phyloP scores from a whole-genome alignment of 805 yeast genomes.

The Nakazawaea wickerhamii region DNA sequence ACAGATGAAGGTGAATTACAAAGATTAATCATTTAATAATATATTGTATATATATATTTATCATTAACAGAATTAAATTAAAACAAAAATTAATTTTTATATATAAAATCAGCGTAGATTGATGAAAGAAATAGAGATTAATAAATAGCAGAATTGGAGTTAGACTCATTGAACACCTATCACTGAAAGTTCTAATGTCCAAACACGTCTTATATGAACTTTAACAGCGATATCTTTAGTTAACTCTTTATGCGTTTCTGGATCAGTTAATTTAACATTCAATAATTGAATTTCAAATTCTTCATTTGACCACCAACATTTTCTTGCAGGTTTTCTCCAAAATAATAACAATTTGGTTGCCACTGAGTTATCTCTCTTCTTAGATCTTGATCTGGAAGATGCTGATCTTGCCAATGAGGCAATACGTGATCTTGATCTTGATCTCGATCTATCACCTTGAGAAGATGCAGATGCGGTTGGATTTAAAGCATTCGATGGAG shows the following conservation, averaged over 20 bases:
- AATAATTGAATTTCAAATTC: conserved; percentile 39
- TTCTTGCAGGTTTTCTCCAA: conserved; percentile 98
- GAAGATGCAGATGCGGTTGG: conserved; percentile 25
- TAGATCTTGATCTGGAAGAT: conserved; percentile 44
- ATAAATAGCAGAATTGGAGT: background rate
- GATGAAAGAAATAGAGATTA: background rate
- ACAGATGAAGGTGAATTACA: conserved; percentile 12
- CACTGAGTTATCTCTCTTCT: conserved; percentile 32
- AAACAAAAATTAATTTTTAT: background rate
- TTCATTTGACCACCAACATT: conserved; percentile 94
- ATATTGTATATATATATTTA: background rate
- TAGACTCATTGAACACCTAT: conserved; percentile 62
- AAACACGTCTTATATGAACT: conserved; percentile 86
- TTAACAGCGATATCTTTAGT: conserved; percentile 43
- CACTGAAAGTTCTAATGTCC: conserved; percentile 93
- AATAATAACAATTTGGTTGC: conserved; percentile 69
- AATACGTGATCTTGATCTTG: conserved; percentile 49
- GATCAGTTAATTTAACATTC: conserved; percentile 19
- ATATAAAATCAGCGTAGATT: background rate
- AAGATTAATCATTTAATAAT: conserved; percentile 7
- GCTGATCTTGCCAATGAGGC: conserved; percentile 59
- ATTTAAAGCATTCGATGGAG: conserved; percentile 11
- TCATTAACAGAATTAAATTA: background rate
- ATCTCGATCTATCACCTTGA: conserved; percentile 25
- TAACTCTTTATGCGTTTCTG: conserved; percentile 21